Conservation (phyloP, 345 rosid genomes). For the Gossypium stocksii region DNA sequence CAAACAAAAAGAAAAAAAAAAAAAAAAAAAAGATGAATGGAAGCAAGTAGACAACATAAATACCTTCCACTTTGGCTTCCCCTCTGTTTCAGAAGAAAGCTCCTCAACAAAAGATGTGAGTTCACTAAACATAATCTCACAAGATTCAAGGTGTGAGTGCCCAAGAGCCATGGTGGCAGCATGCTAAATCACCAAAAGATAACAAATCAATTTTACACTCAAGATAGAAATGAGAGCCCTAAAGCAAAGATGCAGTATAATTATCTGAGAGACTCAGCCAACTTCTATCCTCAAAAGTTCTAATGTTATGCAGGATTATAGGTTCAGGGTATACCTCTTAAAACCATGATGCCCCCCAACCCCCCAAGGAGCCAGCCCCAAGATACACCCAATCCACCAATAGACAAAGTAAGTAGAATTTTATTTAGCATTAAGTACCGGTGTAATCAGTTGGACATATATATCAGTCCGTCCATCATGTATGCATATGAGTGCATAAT, state of each 20-base stretch:
- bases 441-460: background rate
- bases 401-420: background rate
- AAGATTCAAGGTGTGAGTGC: constrained; percentile 92
- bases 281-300: background rate
- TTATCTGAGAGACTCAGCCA: background rate
- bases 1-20: background rate
- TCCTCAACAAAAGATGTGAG: constrained; percentile 89
- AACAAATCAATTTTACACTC: background rate
- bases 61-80: constrained; percentile 98
- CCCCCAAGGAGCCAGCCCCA: background rate
- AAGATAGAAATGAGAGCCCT: background rate
- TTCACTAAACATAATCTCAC: constrained; percentile 90
- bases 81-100: constrained; percentile 85
- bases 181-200: constrained; percentile 45
- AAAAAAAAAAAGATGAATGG: background rate
- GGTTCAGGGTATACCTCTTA: background rate
- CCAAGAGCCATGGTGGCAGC: constrained; percentile 98
- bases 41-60: too few species aligned
- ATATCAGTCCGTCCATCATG: background rate
- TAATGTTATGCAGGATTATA: background rate
- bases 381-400: background rate
- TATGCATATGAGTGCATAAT: background rate
- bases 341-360: background rate
- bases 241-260: background rate
- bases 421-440: background rate